Conservation (phyloP, 2,329 filamentous ascomycete species). For the Aspergillus floridensis region DNA sequence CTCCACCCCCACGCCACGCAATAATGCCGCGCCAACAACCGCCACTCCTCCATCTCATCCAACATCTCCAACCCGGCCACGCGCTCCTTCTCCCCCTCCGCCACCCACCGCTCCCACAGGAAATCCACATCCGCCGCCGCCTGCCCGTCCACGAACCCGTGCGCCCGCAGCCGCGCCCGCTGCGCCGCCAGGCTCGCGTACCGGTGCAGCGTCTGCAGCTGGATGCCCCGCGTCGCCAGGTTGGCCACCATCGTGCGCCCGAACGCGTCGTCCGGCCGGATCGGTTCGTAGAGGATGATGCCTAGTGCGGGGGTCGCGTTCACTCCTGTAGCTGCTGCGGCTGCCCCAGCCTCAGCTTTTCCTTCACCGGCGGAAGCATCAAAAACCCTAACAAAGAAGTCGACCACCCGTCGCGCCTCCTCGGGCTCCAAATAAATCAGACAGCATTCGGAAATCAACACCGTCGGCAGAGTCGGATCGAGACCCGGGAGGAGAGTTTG, state of each 20-base stretch:
- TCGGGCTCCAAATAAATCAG: constrained; percentile 76
- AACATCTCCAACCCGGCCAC: constrained; percentile 79
- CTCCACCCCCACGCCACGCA: constrained; percentile 86
- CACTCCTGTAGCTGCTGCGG: too few species aligned
- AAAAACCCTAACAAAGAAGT: constrained; percentile 60
- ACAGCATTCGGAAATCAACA: constrained; percentile 93
- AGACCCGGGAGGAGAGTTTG: constrained; percentile 20
- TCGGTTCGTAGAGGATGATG: constrained; percentile 83
- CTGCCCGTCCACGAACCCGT: constrained; percentile 62
- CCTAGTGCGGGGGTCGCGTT: constrained; percentile 39
- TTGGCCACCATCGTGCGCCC: constrained; percentile 91
- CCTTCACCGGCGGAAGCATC: constrained; percentile 27
- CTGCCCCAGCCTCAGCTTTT: too few species aligned
- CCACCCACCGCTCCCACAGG: constrained; percentile 78
- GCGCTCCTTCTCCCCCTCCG: constrained; percentile 68
- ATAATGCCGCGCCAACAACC: constrained; percentile 82
- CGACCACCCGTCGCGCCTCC: constrained; percentile 63
- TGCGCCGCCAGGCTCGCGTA: constrained; percentile 71
- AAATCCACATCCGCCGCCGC: constrained; percentile 60
- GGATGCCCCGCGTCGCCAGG: constrained; percentile 74
- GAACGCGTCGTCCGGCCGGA: constrained; percentile 79
- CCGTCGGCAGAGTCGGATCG: constrained; percentile 64
- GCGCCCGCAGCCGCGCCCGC: constrained; percentile 60
- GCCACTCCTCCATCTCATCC: constrained; percentile 95
- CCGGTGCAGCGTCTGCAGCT: constrained; percentile 74